Evolutionary conservation across 768 basidiomycete species (phyloP).

Genomic region (Sistotremastrum suecicum): DNA sequence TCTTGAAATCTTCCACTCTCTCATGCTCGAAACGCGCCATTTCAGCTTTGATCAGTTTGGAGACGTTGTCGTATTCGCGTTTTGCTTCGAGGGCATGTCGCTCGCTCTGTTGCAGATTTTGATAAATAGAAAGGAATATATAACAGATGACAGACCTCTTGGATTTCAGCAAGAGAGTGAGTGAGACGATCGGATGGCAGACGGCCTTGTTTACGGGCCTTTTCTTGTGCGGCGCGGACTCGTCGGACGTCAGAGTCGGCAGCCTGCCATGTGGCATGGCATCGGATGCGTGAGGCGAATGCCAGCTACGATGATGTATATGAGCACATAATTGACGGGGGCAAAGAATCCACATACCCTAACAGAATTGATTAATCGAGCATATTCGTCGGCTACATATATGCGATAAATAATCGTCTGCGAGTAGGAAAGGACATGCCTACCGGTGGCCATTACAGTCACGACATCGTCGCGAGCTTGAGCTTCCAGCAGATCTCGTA

Average conservation of each 20-base stretch:
- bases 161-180: conserved; percentile 63
- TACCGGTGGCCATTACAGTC: conserved; percentile 66
- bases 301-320: conserved; percentile 42
- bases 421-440: conserved; percentile 1
- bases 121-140: not conserved
- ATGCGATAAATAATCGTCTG: conserved; percentile 3
- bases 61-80: conserved; percentile 80
- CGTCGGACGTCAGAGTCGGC: conserved; percentile 64
- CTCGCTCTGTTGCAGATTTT: conserved; percentile 48
- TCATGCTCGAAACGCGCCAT: conserved; percentile 86
- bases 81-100: conserved; percentile 69
- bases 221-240: conserved; percentile 67
- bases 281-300: conserved; percentile 76
- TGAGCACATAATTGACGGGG: not conserved
- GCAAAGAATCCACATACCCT: not conserved
- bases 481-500: conserved; percentile 55
- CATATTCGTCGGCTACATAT: conserved; percentile 68
- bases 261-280: conserved; percentile 67
- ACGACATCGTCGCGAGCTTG: conserved; percentile 77
- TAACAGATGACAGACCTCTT: conserved; percentile 37
- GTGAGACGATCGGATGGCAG: conserved; percentile 56
- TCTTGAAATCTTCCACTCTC: conserved; percentile 86
- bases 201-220: conserved; percentile 62
- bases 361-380: conserved; percentile 79
- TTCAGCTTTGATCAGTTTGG: conserved; percentile 80